phyloP scores from a whole-genome alignment of 2,329 filamentous ascomycete species.

The Ophiostoma australiae region DNA sequence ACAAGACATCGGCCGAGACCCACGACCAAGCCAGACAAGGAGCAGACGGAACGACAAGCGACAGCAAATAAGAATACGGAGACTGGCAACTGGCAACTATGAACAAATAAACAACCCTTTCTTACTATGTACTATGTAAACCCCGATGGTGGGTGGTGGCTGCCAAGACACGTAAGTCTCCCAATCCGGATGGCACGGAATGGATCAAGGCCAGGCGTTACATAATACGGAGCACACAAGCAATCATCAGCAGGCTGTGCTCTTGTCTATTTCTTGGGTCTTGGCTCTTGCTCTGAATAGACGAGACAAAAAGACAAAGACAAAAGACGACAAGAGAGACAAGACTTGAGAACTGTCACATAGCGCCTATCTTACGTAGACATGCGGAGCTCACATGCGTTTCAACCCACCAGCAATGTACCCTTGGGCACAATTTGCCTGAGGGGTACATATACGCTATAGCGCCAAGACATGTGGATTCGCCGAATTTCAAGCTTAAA shows the following conservation, averaged over 20 bases:
- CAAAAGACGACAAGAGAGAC: background rate
- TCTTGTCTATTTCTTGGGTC: background rate
- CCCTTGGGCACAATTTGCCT: background rate
- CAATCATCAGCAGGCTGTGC: constrained; percentile 3
- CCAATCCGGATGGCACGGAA: constrained; percentile 21
- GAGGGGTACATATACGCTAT: background rate
- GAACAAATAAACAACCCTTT: too few species aligned
- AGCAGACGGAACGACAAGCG: too few species aligned
- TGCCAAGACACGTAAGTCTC: constrained; percentile 19
- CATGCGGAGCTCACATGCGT: constrained; percentile 11
- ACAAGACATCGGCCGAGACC: background rate
- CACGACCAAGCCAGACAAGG: background rate
- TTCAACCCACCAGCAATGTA: background rate
- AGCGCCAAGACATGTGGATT: constrained; percentile 28
- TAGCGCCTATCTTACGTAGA: constrained; percentile 12
- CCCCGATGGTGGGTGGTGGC: constrained; percentile 9
- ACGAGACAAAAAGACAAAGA: background rate
- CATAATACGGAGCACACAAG: background rate
- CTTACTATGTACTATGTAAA: background rate
- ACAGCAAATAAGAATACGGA: constrained; percentile 10
- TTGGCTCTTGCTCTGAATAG: background rate
- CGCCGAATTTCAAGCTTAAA: constrained; percentile 32
- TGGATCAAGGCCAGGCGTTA: background rate
- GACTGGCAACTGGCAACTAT: background rate
- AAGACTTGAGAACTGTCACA: background rate